phyloP scores from a whole-genome alignment of 305 asterid species.

The Fraxinus baroniana region DNA sequence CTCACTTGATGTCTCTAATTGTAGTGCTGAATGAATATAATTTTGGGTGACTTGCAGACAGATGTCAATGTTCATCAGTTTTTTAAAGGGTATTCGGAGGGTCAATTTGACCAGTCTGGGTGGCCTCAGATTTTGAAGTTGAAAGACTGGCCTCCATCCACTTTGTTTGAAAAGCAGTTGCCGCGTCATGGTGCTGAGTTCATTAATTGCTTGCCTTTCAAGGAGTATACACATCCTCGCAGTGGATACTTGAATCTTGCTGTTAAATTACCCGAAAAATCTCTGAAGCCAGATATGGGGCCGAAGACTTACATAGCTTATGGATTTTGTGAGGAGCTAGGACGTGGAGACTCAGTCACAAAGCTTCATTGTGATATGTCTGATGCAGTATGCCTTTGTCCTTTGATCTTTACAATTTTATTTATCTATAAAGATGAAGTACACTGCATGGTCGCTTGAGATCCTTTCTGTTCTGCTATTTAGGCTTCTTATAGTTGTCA shows the following conservation, averaged over 20 bases:
- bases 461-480: background rate
- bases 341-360: slow-evolving; percentile 78
- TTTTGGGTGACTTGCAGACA: slow-evolving; percentile 34
- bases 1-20: background rate
- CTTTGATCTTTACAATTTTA: background rate
- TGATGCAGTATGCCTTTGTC: slow-evolving; percentile 51
- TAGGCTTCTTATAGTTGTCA: background rate
- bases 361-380: slow-evolving; percentile 75
- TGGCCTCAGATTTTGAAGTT: slow-evolving; percentile 69
- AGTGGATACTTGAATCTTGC: slow-evolving; percentile 58
- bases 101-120: slow-evolving; percentile 28
- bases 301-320: slow-evolving; percentile 75
- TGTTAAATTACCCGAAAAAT: slow-evolving; percentile 37
- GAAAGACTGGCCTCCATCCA: slow-evolving; percentile 79
- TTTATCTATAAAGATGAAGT: background rate
- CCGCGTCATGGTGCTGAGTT: slow-evolving; percentile 74
- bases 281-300: slow-evolving; percentile 68
- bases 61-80: slow-evolving; percentile 48
- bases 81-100: slow-evolving; percentile 45
- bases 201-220: slow-evolving; percentile 59
- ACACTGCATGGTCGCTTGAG: background rate
- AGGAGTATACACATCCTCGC: slow-evolving; percentile 61
- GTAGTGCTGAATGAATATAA: slow-evolving; percentile 2
- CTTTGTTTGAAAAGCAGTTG: slow-evolving; percentile 48
- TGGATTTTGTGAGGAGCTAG: slow-evolving; percentile 57